phyloP scores from a whole-genome alignment of 768 basidiomycete genomes.

The Mycena rosella region DNA sequence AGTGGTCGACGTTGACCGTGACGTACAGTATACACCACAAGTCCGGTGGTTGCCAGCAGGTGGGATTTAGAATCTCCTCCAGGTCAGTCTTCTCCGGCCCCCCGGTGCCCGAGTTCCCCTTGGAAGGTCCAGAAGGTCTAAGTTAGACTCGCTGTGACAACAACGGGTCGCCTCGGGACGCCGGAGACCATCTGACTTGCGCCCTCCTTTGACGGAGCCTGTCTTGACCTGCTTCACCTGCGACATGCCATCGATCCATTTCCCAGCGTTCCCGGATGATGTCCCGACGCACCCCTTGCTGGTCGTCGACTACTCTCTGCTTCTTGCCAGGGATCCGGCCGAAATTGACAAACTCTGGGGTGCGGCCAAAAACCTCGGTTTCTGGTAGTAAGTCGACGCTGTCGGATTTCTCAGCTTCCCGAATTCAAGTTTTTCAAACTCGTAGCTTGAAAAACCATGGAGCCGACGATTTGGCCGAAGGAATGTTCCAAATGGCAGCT shows the following conservation, averaged over 20 bases:
- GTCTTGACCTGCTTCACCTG: background rate
- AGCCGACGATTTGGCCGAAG: conserved; percentile 58
- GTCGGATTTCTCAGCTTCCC: background rate
- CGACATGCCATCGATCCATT: conserved; percentile 41
- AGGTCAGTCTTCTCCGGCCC: too few relatives aligned
- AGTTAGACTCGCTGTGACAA: too few relatives aligned
- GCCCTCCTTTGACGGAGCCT: background rate
- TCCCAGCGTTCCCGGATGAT: conserved; percentile 51
- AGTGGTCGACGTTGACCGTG: too few relatives aligned
- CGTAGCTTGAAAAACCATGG: conserved; percentile 69
- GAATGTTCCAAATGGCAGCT: conserved; percentile 69
- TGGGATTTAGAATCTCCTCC: too few relatives aligned
- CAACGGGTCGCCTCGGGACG: conserved; percentile 3
- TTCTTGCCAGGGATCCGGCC: conserved; percentile 47
- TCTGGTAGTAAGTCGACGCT: conserved; percentile 70
- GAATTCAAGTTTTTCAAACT: background rate
- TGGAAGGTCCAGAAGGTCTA: too few relatives aligned
- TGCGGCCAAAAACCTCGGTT: conserved; percentile 70
- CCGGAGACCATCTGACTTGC: too few relatives aligned
- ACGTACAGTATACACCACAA: too few relatives aligned
- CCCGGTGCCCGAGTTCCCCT: too few relatives aligned
- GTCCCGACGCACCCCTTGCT: conserved; percentile 67
- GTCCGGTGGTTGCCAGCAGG: too few relatives aligned
- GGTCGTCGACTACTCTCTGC: conserved; percentile 65
- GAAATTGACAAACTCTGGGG: conserved; percentile 69